phyloP scores from a whole-genome alignment of 257 asterid species.

The Solanum raphanifolium region DNA sequence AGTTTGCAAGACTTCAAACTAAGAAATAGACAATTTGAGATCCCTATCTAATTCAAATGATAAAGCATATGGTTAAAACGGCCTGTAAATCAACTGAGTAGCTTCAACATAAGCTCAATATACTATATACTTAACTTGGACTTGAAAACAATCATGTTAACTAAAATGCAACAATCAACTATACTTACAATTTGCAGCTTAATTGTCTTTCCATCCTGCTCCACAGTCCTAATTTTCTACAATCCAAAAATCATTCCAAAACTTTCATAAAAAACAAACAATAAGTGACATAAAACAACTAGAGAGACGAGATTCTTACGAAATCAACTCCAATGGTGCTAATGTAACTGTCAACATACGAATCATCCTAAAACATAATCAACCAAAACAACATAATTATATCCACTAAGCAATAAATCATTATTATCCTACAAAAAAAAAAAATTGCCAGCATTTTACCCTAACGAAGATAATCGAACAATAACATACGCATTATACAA shows the following conservation, averaged over 20 bases:
- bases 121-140: background rate
- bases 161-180: background rate
- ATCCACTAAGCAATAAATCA: background rate
- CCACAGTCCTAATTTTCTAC: slow-evolving; percentile 97
- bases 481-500: background rate
- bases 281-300: background rate
- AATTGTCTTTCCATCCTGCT: slow-evolving; percentile 89
- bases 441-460: background rate
- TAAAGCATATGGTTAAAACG: background rate
- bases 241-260: background rate
- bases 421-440: background rate
- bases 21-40: background rate
- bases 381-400: background rate
- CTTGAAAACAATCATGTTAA: background rate
- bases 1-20: background rate
- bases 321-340: slow-evolving; percentile 99
- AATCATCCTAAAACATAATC: slow-evolving; percentile 73
- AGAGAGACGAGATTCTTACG: slow-evolving; percentile 29
- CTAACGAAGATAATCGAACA: background rate
- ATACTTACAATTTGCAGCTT: slow-evolving; percentile 95
- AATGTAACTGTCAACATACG: slow-evolving; percentile 97
- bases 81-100: background rate
- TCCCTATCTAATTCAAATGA: background rate
- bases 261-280: background rate
- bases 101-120: background rate